These are phyloP conservation scores for Backusella australiensis DNA, from an alignment of 192 early-diverging fungal genomes.

Conservation along the genomic window DNA sequence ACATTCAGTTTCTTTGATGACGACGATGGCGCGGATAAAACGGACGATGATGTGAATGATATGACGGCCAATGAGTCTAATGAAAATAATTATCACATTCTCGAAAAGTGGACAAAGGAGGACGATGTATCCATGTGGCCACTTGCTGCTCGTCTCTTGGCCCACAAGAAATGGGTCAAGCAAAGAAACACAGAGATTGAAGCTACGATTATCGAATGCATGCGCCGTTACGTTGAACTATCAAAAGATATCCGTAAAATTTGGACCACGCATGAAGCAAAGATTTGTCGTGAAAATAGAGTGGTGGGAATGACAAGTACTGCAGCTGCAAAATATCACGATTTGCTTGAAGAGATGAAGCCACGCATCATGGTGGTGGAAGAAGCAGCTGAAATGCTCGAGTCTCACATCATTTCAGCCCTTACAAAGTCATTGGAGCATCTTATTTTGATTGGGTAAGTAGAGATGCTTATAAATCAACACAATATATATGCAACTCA, in stretches of 20 bases:
- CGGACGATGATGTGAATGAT: neutral
- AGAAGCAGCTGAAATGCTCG: slow-evolving; percentile 57
- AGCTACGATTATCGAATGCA: slow-evolving; percentile 1
- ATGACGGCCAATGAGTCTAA: neutral
- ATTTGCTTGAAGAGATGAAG: slow-evolving; percentile 40
- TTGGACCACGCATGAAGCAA: slow-evolving; percentile 16
- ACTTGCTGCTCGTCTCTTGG: slow-evolving; percentile 24
- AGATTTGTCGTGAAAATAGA: slow-evolving; percentile 27
- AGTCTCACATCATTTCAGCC: slow-evolving; percentile 51
- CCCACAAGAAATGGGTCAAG: slow-evolving; percentile 26
- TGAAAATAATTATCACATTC: neutral
- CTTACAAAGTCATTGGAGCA: slow-evolving; percentile 48
- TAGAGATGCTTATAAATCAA: neutral
- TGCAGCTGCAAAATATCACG: slow-evolving; percentile 59
- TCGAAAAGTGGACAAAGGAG: slow-evolving; percentile 26
- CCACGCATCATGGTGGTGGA: slow-evolving; percentile 55
- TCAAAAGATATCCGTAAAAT: slow-evolving; percentile 20
- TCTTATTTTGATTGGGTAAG: slow-evolving; percentile 54
- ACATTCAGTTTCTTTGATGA: slow-evolving; percentile 18
- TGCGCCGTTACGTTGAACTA: slow-evolving; percentile 18
- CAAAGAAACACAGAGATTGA: slow-evolving; percentile 17
- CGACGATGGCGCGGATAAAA: neutral
- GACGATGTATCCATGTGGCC: slow-evolving; percentile 35
- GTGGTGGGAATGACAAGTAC: slow-evolving; percentile 62
- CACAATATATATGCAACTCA: neutral